Conservation (phyloP, 2,329 filamentous ascomycete genomes). For the Nothophoma quercina region DNA sequence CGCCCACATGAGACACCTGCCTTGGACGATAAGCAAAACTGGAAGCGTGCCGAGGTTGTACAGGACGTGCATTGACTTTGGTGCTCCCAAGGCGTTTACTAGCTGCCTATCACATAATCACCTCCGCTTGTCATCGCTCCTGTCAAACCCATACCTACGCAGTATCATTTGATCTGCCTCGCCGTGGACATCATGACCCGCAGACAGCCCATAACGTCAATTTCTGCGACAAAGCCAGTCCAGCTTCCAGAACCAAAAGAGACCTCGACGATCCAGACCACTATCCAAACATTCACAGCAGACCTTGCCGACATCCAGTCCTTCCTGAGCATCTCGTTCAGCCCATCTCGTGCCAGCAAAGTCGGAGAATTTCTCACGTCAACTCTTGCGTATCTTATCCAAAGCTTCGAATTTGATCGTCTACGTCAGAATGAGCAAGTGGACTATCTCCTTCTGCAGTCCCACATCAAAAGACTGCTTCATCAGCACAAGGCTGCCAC, state of each 20-base stretch:
- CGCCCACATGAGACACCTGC: too few species aligned
- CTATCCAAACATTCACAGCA: conserved; percentile 6
- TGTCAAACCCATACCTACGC: neutral
- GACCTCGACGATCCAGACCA: neutral
- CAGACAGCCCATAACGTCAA: neutral
- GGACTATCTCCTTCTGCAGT: conserved; percentile 5
- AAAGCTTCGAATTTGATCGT: neutral
- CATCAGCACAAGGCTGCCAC: neutral
- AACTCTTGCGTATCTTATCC: conserved; percentile 2
- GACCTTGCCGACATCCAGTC: conserved; percentile 8
- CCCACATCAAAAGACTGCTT: conserved; percentile 6
- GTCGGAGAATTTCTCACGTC: conserved; percentile 1
- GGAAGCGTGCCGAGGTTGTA: too few species aligned
- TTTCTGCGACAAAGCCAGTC: neutral
- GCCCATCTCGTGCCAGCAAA: neutral
- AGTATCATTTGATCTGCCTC: too few species aligned
- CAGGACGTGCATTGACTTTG: too few species aligned
- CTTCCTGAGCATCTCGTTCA: conserved; percentile 1
- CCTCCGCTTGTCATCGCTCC: too few species aligned
- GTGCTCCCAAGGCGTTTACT: too few species aligned
- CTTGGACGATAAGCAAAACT: too few species aligned
- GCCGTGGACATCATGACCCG: neutral
- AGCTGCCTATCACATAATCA: too few species aligned
- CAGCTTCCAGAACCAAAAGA: conserved; percentile 7
- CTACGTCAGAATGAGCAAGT: conserved; percentile 4